Conservation (phyloP, 768 basidiomycete species). For the Xerocomus spinulosus region DNA sequence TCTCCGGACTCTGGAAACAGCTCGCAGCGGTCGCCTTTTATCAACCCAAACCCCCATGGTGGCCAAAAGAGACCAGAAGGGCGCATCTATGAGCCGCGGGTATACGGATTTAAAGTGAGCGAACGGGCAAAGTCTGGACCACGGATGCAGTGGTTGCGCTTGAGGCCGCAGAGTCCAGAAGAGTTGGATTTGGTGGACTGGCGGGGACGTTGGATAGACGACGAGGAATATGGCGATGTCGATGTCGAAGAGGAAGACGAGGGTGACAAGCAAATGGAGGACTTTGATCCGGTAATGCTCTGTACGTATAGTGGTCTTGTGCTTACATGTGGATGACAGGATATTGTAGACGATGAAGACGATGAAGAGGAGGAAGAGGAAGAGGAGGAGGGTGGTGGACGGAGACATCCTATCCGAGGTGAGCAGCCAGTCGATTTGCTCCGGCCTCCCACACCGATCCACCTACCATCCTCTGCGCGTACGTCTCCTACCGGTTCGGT, state of each 20-base stretch:
- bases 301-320: background rate
- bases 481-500: conserved; percentile 51
- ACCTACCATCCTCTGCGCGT: conserved; percentile 41
- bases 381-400: conserved; percentile 23
- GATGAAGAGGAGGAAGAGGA: conserved; percentile 51
- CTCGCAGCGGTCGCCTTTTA: conserved; percentile 54
- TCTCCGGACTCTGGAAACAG: conserved; percentile 50
- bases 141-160: conserved; percentile 92
- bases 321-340: conserved; percentile 33
- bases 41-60: conserved; percentile 85
- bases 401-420: conserved; percentile 31
- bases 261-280: conserved; percentile 75
- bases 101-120: conserved; percentile 97
- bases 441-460: conserved; percentile 37
- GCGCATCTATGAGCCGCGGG: conserved; percentile 83
- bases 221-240: conserved; percentile 69
- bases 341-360: conserved; percentile 53
- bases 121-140: conserved; percentile 94
- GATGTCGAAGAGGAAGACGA: conserved; percentile 44
- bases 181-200: conserved; percentile 88
- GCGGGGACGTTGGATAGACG: conserved; percentile 83
- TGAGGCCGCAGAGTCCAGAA: conserved; percentile 74
- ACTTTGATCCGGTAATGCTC: conserved; percentile 70
- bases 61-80: conserved; percentile 87
- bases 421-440: conserved; percentile 36